Conservation (phyloP, 1,284 basidiomycete species). For the Ustilago vetiveriae region DNA sequence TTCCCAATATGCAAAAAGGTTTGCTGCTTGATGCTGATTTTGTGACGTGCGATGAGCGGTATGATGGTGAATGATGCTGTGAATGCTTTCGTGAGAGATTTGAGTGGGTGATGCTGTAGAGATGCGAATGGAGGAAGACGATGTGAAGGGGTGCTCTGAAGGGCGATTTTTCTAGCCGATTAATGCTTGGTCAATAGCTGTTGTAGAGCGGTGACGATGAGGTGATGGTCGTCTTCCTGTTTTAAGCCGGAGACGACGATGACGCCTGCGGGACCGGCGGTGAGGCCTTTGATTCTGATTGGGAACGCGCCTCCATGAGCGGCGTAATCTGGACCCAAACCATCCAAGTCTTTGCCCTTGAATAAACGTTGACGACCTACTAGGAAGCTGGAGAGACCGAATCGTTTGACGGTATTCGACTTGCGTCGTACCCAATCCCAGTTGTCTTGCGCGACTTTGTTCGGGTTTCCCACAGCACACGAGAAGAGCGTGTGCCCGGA, state of each 20-base stretch:
- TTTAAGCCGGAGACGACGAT: constrained; percentile 45
- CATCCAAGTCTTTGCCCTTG: constrained; percentile 42
- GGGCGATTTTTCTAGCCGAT: not conserved
- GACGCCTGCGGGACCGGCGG: constrained; percentile 28
- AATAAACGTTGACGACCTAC: constrained; percentile 35
- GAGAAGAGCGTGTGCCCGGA: constrained; percentile 47
- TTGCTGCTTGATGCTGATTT: too few species aligned
- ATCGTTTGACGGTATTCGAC: constrained; percentile 44
- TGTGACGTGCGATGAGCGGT: too few species aligned
- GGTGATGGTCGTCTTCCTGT: constrained; percentile 49
- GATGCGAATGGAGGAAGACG: not conserved
- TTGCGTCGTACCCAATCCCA: constrained; percentile 52
- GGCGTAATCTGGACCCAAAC: constrained; percentile 46
- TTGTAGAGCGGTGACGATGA: constrained; percentile 27
- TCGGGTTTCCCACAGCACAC: constrained; percentile 33
- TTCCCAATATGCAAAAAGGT: too few species aligned
- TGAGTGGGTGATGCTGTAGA: not conserved
- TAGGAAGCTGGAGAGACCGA: constrained; percentile 33
- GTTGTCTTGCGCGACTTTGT: constrained; percentile 39
- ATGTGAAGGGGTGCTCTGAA: not conserved
- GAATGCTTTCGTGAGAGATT: not conserved
- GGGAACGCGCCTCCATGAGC: constrained; percentile 54
- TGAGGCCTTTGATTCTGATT: constrained; percentile 19
- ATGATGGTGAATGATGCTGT: not conserved
- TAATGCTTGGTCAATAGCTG: constrained; percentile 3